Conservation (phyloP, 108 stramenopile genomes). For the Skeletonema grethae region DNA sequence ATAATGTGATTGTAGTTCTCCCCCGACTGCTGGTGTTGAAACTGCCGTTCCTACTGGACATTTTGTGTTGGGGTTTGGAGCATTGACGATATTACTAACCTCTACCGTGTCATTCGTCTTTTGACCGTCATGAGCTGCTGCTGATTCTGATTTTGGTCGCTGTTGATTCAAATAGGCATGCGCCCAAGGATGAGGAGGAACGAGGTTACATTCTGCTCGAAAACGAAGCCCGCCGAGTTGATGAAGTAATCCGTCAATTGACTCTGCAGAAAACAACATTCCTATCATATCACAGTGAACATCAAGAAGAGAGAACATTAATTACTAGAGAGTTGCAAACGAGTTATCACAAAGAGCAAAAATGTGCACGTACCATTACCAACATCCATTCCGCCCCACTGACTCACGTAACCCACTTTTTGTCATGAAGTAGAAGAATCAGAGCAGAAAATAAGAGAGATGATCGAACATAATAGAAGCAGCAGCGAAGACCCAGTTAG, state of each 20-base stretch:
- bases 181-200: slow-evolving; percentile 8
- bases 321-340: too few relatives aligned
- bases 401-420: slow-evolving; percentile 63
- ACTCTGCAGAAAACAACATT: slow-evolving; percentile 70
- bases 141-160: background rate
- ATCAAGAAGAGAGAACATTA: background rate
- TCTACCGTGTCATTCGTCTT: background rate
- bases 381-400: slow-evolving; percentile 88
- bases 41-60: slow-evolving; percentile 69
- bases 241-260: slow-evolving; percentile 82
- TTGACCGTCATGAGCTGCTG: background rate
- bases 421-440: too few relatives aligned
- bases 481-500: too few relatives aligned
- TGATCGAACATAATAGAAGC: too few relatives aligned
- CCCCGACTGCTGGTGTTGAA: slow-evolving; percentile 42
- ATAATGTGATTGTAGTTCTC: slow-evolving; percentile 38
- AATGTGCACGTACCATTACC: slow-evolving; percentile 40
- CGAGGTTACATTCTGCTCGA: slow-evolving; percentile 29
- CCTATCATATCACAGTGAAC: slow-evolving; percentile 3
- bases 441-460: too few relatives aligned
- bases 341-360: background rate
- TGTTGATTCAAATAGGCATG: slow-evolving; percentile 25
- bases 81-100: background rate
- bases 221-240: slow-evolving; percentile 68
- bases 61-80: slow-evolving; percentile 6